Percentiles rank a stretch among this genome's conserved stretches.
These are phyloP conservation scores for Mortierella sp. DNA, from an alignment of 371 early-diverging fungal genomes.

Conservation along the genomic window DNA sequence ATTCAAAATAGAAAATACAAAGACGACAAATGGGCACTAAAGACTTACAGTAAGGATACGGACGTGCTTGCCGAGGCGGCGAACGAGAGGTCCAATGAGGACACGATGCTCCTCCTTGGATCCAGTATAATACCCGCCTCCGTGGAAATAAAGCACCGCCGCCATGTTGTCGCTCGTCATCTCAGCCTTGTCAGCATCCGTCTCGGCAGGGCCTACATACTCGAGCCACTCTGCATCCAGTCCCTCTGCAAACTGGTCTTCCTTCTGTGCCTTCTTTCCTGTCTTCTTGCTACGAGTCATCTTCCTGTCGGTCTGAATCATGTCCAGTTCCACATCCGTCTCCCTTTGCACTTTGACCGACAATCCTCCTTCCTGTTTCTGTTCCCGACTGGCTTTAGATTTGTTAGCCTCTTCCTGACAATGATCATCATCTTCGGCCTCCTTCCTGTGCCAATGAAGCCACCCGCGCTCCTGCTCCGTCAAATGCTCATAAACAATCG, in stretches of 20 bases:
- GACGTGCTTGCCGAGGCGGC: slow-evolving; percentile 40
- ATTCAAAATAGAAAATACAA: not conserved
- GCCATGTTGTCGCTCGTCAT: slow-evolving; percentile 15
- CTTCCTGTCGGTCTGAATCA: not conserved
- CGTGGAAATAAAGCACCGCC: slow-evolving; percentile 43
- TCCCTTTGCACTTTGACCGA: slow-evolving; percentile 15
- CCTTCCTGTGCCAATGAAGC: slow-evolving; percentile 17
- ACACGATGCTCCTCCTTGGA: slow-evolving; percentile 53
- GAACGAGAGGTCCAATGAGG: slow-evolving; percentile 48
- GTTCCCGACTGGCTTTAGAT: not conserved
- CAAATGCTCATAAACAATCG: slow-evolving; percentile 26
- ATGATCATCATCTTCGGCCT: not conserved
- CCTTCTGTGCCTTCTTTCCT: not conserved
- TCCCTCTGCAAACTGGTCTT: slow-evolving; percentile 39
- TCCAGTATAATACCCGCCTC: slow-evolving; percentile 52
- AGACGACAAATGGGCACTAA: not conserved
- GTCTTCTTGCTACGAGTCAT: not conserved
- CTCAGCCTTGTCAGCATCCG: slow-evolving; percentile 9
- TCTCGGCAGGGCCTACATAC: slow-evolving; percentile 25
- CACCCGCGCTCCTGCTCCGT: slow-evolving; percentile 29
- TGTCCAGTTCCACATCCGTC: not conserved
- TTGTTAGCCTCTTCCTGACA: not conserved
- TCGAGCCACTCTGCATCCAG: slow-evolving; percentile 52
- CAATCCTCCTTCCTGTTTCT: slow-evolving; percentile 1
- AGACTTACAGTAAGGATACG: slow-evolving; percentile 36